Percentiles rank a stretch among this genome's conserved stretches.
Conservation (phyloP, 768 basidiomycete genomes). For the Lactarius indigo region DNA sequence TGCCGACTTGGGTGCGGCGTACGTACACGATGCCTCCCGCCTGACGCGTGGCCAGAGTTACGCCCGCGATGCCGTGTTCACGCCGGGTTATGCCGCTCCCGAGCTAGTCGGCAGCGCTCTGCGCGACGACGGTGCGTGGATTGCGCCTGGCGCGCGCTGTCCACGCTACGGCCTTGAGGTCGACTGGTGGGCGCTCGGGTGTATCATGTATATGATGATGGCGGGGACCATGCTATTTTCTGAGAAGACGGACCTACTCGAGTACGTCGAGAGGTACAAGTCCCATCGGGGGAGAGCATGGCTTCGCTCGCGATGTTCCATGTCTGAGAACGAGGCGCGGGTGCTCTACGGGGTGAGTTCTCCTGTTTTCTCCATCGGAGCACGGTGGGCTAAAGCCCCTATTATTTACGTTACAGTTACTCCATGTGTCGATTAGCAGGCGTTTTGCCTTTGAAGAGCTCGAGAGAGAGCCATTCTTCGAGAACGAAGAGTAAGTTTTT, state of each 20-base stretch:
- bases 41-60: conserved; percentile 22
- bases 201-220: conserved; percentile 25
- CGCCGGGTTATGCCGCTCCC: conserved; percentile 23
- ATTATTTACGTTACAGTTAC: conserved; percentile 4
- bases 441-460: conserved; percentile 25
- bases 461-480: conserved; percentile 22
- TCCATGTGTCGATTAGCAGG: conserved; percentile 19
- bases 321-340: conserved; percentile 17
- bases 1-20: conserved; percentile 25
- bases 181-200: conserved; percentile 28
- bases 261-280: conserved; percentile 20
- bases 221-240: conserved; percentile 22
- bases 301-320: conserved; percentile 16
- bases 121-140: conserved; percentile 20
- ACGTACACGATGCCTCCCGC: conserved; percentile 20
- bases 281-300: conserved; percentile 16
- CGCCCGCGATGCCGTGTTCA: conserved; percentile 22
- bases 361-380: background rate
- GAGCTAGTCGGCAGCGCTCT: conserved; percentile 20
- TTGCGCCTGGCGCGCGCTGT: conserved; percentile 11
- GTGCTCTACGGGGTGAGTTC: conserved; percentile 23
- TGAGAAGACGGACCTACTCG: conserved; percentile 21
- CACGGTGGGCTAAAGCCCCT: background rate
- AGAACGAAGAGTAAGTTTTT: conserved; percentile 19
- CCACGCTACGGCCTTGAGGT: conserved; percentile 24